These are phyloP conservation scores for Avena eriantha DNA, from an alignment of 176 grass and related monocot genomes.

Conservation along the genomic window DNA sequence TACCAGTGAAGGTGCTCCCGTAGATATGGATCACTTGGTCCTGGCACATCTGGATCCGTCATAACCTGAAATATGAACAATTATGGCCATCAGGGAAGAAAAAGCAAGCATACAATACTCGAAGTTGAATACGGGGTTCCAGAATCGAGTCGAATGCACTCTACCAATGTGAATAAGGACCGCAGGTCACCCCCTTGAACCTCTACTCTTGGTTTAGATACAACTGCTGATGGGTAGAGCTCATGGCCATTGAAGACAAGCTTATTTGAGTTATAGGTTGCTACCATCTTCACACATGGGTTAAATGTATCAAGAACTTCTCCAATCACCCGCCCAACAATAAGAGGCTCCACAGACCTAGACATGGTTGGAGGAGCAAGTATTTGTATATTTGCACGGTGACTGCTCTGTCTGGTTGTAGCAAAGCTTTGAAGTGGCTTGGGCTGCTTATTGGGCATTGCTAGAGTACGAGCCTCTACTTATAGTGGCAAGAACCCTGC, in stretches of 20 bases:
- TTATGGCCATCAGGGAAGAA: constrained; percentile 22
- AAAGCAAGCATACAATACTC: constrained; percentile 8
- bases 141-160: constrained; percentile 7
- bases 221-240: constrained; percentile 77
- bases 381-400: constrained; percentile 47
- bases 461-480: constrained; percentile 51
- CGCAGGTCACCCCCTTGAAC: constrained; percentile 75
- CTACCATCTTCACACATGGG: constrained; percentile 77
- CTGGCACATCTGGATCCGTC: constrained; percentile 96
- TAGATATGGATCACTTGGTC: constrained; percentile 92
- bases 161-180: constrained; percentile 94
- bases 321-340: constrained; percentile 84
- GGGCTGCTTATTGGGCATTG: constrained; percentile 49
- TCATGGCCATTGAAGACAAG: constrained; percentile 86
- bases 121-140: background rate
- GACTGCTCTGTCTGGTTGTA: constrained; percentile 26
- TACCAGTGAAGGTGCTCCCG: constrained; percentile 97
- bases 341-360: constrained; percentile 71
- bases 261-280: constrained; percentile 85
- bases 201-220: constrained; percentile 75
- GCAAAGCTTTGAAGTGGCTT: constrained; percentile 3
- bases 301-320: constrained; percentile 90
- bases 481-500: constrained; percentile 51
- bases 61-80: constrained; percentile 70
- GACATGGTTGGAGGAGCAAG: constrained; percentile 54